Conservation (phyloP, 1,139 yeast genomes). For the Blastobotrys capitulatus region DNA sequence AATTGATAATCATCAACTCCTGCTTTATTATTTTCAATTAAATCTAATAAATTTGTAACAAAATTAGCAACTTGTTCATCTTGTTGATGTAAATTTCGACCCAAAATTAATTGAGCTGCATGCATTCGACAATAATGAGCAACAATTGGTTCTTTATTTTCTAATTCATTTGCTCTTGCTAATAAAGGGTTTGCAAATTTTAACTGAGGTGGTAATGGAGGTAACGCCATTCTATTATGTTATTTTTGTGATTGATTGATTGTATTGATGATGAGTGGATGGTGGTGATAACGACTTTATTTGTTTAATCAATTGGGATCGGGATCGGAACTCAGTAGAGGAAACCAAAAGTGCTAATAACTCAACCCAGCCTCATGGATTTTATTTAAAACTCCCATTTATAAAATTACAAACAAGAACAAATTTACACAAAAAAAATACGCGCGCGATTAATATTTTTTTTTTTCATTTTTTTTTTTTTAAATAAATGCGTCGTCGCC, state of each 20-base stretch:
- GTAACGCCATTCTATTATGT: conserved; percentile 2
- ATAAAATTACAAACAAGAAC: too few relatives aligned
- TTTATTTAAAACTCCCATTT: too few relatives aligned
- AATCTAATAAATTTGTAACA: conserved; percentile 56
- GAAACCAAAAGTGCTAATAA: too few relatives aligned
- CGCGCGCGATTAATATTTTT: too few relatives aligned
- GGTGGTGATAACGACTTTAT: background rate
- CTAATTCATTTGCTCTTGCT: conserved; percentile 48
- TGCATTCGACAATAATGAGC: conserved; percentile 52
- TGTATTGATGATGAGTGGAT: too few relatives aligned
- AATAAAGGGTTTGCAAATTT: conserved; percentile 35
- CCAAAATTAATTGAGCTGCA: conserved; percentile 62
- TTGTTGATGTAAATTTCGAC: conserved; percentile 49
- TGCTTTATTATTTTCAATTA: conserved; percentile 50
- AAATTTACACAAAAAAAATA: too few relatives aligned
- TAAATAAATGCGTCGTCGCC: too few relatives aligned
- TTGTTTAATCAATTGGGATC: too few relatives aligned
- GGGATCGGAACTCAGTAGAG: too few relatives aligned
- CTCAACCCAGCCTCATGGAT: background rate
- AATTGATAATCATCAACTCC: conserved; percentile 11
- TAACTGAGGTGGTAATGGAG: conserved; percentile 8
- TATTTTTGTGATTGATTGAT: background rate
- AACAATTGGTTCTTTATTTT: conserved; percentile 46
- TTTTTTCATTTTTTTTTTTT: too few relatives aligned
- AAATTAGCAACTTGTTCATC: conserved; percentile 50